These are phyloP conservation scores for Sphagnum tenellum DNA, from an alignment of 225 moss, liverwort and hornwort species.

Conservation along the genomic window DNA sequence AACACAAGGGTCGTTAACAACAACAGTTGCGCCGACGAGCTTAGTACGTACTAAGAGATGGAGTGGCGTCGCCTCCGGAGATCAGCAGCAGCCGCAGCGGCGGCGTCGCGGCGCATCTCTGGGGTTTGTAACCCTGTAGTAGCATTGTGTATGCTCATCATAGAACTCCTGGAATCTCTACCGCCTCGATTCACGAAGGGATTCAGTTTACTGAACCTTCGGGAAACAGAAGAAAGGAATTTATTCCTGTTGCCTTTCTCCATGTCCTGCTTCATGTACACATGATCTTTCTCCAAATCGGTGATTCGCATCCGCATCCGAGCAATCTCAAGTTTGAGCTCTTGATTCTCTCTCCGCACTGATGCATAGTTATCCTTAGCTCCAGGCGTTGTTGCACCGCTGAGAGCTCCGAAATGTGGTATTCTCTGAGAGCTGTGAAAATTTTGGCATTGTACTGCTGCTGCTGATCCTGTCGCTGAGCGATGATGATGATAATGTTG, in stretches of 20 bases:
- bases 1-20: too few species aligned
- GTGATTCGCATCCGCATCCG: constrained; percentile 83
- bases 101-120: constrained; percentile 4
- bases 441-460: constrained; percentile 24
- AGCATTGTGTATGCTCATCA: too few species aligned
- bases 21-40: too few species aligned
- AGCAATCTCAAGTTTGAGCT: constrained; percentile 77
- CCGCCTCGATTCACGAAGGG: constrained; percentile 49
- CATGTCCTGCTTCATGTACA: constrained; percentile 57
- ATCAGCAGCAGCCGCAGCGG: constrained; percentile 6
- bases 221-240: constrained; percentile 59
- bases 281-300: constrained; percentile 73
- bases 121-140: constrained; percentile 6
- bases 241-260: constrained; percentile 47
- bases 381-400: too few species aligned
- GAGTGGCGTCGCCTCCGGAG: constrained; percentile 40
- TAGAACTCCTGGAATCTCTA: constrained; percentile 9
- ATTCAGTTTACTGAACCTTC: constrained; percentile 73
- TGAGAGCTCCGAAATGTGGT: too few species aligned
- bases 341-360: constrained; percentile 73
- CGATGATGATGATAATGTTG: constrained; percentile 25
- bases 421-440: constrained; percentile 12
- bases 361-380: constrained; percentile 68
- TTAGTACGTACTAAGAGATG: constrained; percentile 16
- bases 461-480: constrained; percentile 30